Percentiles rank a stretch among this genome's conserved stretches.
These are phyloP conservation scores for Symbiodinium pilosum DNA, from an alignment of 73 alveolate genomes.

Conservation along the genomic window DNA sequence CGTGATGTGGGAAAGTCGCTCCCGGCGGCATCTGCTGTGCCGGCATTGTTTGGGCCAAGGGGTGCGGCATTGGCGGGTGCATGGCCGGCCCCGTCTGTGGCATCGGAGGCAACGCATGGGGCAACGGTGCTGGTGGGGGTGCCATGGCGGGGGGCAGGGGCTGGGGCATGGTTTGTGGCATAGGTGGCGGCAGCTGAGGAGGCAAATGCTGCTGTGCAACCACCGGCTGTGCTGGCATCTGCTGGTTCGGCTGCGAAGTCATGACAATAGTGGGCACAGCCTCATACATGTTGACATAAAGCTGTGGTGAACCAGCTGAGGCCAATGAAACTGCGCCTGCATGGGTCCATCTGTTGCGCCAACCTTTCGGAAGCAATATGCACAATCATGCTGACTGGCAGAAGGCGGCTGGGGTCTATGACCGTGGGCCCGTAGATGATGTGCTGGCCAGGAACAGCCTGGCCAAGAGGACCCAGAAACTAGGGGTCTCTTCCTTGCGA, in stretches of 20 bases:
- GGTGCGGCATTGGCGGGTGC: not conserved
- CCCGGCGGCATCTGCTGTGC: constrained; percentile 1
- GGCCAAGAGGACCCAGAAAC: not conserved
- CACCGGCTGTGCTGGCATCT: constrained; percentile 16
- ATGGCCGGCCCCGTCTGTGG: not conserved
- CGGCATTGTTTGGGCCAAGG: not conserved
- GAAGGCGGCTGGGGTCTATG: not conserved
- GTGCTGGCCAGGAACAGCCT: constrained; percentile 32
- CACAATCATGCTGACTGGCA: not conserved
- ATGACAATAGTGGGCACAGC: not conserved
- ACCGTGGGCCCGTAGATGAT: constrained; percentile 25
- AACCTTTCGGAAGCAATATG: not conserved
- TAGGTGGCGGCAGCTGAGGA: not conserved
- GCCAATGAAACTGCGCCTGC: not conserved
- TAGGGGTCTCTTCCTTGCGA: not conserved
- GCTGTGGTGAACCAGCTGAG: not conserved
- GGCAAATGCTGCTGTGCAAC: constrained; percentile 16
- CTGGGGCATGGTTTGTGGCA: no score
- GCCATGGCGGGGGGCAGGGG: not conserved
- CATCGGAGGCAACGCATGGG: constrained; percentile 8
- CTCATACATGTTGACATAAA: not conserved
- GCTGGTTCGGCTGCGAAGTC: constrained; percentile 27
- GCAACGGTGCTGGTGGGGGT: constrained; percentile 5
- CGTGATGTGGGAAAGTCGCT: not conserved
- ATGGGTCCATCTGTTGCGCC: not conserved